These are phyloP conservation scores for Boechera divaricarpa DNA, from an alignment of 345 rosid species.

Conservation along the genomic window DNA sequence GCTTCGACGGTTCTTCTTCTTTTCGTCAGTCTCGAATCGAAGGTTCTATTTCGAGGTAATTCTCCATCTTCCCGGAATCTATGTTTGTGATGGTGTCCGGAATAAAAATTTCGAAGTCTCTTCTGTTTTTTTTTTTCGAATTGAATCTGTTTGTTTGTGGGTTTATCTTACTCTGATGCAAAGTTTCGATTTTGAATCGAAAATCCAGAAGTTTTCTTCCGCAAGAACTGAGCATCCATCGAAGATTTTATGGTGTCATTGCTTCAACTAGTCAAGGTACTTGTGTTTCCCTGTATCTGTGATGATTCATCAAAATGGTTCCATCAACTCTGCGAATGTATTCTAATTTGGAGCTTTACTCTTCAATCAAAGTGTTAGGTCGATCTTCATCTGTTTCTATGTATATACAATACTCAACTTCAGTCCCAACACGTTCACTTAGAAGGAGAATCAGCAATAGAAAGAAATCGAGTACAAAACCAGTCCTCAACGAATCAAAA, in stretches of 20 bases:
- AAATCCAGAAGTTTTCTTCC: constrained; percentile 47
- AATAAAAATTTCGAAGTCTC: not conserved
- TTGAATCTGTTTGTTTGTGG: not conserved
- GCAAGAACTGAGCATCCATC: constrained; percentile 58
- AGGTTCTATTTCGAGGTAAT: constrained; percentile 41
- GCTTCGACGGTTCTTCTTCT: constrained; percentile 30
- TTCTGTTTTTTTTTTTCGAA: too few species aligned
- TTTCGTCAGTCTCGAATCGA: constrained; percentile 40
- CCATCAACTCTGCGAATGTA: not conserved
- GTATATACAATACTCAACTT: constrained; percentile 55
- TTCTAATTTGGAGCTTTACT: not conserved
- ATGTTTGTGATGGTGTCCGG: not conserved
- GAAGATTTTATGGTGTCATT: constrained; percentile 53
- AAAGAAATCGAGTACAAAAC: constrained; percentile 52
- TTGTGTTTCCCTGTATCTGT: constrained; percentile 7
- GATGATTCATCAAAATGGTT: not conserved
- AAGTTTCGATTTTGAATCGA: not conserved
- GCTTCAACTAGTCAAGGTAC: constrained; percentile 70
- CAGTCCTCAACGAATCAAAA: constrained; percentile 59
- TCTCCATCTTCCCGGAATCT: not conserved
- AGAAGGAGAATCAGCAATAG: constrained; percentile 71
- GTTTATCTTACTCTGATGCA: not conserved
- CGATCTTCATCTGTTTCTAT: constrained; percentile 22
- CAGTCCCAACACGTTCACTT: constrained; percentile 57
- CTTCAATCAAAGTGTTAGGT: constrained; percentile 25